Conservation (phyloP, 108 stramenopile genomes). For the Stephanodiscus minutulus region DNA sequence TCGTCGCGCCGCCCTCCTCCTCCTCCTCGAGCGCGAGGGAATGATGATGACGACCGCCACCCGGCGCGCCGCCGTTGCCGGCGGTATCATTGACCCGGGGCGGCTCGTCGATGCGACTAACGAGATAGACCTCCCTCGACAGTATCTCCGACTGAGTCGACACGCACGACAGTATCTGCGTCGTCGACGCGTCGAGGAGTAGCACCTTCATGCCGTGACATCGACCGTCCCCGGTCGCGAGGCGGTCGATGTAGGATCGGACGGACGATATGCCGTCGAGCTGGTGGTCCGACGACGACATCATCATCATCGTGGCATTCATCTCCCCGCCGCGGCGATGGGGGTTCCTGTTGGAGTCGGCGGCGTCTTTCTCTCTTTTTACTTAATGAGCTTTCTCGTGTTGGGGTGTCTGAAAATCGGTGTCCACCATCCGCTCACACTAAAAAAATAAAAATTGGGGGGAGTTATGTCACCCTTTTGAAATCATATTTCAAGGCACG, state of each 20-base stretch:
- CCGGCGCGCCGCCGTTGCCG: constrained; percentile 10
- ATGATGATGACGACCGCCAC: constrained; percentile 19
- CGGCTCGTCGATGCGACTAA: constrained; percentile 70
- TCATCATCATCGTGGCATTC: too few species aligned
- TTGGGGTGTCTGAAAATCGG: too few species aligned
- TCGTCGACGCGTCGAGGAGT: constrained; percentile 90
- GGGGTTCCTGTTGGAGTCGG: too few species aligned
- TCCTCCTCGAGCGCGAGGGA: constrained; percentile 55
- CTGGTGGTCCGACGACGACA: neutral
- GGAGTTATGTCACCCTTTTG: too few species aligned
- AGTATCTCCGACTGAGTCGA: constrained; percentile 91
- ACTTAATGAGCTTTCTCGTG: too few species aligned
- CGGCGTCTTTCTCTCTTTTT: too few species aligned
- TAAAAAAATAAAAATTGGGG: too few species aligned
- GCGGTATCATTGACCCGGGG: constrained; percentile 1
- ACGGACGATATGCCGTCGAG: constrained; percentile 83
- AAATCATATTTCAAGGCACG: too few species aligned
- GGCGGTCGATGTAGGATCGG: constrained; percentile 88
- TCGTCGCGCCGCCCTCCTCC: neutral
- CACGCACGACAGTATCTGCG: constrained; percentile 87
- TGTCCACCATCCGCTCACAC: too few species aligned
- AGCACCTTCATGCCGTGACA: constrained; percentile 94
- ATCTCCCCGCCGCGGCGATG: too few species aligned
- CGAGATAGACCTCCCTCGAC: constrained; percentile 83
- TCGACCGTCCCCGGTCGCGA: constrained; percentile 76